Evolutionary conservation across 495 filamentous ascomycete genomes (phyloP).

Genomic region (Penicillium cinerascens): DNA sequence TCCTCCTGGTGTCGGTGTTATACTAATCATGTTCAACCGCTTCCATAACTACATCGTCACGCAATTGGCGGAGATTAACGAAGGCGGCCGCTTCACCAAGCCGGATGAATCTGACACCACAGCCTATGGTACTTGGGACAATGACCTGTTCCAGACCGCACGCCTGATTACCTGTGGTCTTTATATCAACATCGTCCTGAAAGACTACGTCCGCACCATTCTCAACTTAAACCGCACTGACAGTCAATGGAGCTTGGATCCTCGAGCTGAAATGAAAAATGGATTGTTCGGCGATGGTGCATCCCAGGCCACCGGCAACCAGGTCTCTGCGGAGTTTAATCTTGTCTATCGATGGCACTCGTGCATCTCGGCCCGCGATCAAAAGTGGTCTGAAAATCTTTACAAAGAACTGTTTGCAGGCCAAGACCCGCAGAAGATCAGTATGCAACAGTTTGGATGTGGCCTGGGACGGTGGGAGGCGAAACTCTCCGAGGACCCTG

Average conservation of each 20-base stretch:
- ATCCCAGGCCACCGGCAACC: constrained; percentile 56
- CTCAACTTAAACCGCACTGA: constrained; percentile 70
- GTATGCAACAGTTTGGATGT: constrained; percentile 52
- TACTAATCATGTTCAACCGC: constrained; percentile 71
- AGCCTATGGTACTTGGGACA: constrained; percentile 64
- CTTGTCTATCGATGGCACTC: constrained; percentile 79
- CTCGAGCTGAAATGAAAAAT: constrained; percentile 54
- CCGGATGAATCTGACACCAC: constrained; percentile 44
- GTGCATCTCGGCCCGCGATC: constrained; percentile 67
- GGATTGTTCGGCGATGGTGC: constrained; percentile 32
- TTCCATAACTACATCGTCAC: constrained; percentile 74
- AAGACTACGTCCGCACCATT: constrained; percentile 81
- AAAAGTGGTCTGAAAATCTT: constrained; percentile 68
- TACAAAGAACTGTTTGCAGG: constrained; percentile 60
- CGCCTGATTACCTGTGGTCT: constrained; percentile 70
- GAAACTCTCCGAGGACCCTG: constrained; percentile 57
- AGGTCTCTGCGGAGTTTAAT: constrained; percentile 76
- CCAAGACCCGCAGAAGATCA: constrained; percentile 45
- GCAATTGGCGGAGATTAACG: constrained; percentile 58
- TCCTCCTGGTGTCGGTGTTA: constrained; percentile 74
- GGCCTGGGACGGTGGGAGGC: constrained; percentile 60
- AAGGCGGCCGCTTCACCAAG: constrained; percentile 53
- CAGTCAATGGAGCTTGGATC: constrained; percentile 73
- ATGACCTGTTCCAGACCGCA: constrained; percentile 73
- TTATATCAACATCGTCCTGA: constrained; percentile 73